Conservation (phyloP, 1,284 basidiomycete genomes). For the Cutaneotrichosporon mucoides region DNA sequence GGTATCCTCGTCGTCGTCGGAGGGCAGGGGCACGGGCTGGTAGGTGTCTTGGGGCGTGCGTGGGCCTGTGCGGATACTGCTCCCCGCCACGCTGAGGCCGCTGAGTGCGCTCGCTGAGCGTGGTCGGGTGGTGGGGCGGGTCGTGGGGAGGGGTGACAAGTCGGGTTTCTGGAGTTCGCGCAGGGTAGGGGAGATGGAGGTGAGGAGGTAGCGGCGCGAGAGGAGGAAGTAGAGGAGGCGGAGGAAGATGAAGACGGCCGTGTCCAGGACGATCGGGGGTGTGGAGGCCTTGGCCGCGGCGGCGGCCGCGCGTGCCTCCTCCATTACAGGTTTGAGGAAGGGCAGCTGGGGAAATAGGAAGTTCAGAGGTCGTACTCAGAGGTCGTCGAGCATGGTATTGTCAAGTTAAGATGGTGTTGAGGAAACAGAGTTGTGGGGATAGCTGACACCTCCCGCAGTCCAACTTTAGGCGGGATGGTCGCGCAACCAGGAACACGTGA, state of each 20-base stretch:
- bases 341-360: too few relatives aligned
- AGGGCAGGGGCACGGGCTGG: conserved; percentile 5
- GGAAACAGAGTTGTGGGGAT: too few relatives aligned
- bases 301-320: not conserved
- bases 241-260: conserved; percentile 35
- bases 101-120: conserved; percentile 5
- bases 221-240: conserved; percentile 41
- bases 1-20: conserved; percentile 13
- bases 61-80: not conserved
- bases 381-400: too few relatives aligned
- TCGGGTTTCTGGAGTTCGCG: conserved; percentile 38
- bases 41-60: not conserved
- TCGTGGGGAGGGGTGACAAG: not conserved
- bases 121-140: not conserved
- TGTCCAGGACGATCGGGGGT: conserved; percentile 40
- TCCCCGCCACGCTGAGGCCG: not conserved
- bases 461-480: too few relatives aligned
- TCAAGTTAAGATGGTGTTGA: too few relatives aligned
- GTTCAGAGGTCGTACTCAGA: too few relatives aligned
- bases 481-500: too few relatives aligned
- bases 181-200: conserved; percentile 42
- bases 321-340: not conserved
- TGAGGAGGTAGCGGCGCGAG: conserved; percentile 41
- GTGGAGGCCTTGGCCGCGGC: not conserved
- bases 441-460: too few relatives aligned